Evolutionary conservation across 129 eudicot species (phyloP), one percentile per base, ranked within the genome.

Genomic region (Helichrysum umbraculigerum): DNA sequence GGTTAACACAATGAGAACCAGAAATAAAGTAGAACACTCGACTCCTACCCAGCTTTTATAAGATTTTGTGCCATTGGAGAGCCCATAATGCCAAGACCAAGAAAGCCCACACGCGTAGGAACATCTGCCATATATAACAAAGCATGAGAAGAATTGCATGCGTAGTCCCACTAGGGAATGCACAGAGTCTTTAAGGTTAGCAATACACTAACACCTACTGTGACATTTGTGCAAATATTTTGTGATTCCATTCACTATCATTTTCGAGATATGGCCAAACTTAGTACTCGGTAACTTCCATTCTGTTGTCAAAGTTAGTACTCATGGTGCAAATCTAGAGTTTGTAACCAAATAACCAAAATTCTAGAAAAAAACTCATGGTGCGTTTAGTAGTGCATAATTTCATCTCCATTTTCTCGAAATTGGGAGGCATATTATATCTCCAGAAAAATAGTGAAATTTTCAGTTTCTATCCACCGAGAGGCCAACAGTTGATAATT

Each of bases 81-180:
- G 19, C 98, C 97, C 98, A 93, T 93, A 82, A 93, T 93, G 80
- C 98, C 98, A 85, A 93, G 94, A 69, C 98, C 98, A 62, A 93
- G 85, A 84, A 93, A 93, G 25, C 98, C 98, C 85, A 93, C 81
- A 11, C 96, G 87, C 22, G 89, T 71, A 52, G 85, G 86, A 61
- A 17, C 66, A 84, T 87, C 98, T 85, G 89, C 71, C 70, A 61
- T 21, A 78, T 22, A 79, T 47, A 52, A 39, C 0, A 70, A 75
- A 76, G 39, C 39, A 74, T 28, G 58, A 71, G 34, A 12, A 50
- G 74, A 78, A 37, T 39, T 32, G 62, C 25, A 35, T 1, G 17
- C 50, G 29, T 30, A 75, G 30, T 47, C 11, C 19, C 70, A 58
- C 51, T n/a, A 39, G 29, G 68, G 67, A 39, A 22, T 59, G 61